phyloP scores from a whole-genome alignment of 2,329 filamentous ascomycete species.

The Westerdykella aurantiaca region DNA sequence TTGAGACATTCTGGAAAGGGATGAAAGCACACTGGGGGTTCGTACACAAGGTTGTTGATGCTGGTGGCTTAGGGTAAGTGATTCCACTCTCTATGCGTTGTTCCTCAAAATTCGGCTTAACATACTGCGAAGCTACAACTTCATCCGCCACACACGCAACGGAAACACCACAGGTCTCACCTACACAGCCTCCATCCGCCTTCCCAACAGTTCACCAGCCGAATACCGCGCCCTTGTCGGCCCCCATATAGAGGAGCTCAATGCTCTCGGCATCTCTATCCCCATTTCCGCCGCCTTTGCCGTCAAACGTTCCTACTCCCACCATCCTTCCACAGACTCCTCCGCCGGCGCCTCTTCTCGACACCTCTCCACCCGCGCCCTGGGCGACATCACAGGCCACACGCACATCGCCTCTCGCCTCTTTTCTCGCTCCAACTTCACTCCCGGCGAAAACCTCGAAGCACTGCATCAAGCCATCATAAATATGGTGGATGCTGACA shows the following conservation, averaged over 20 bases:
- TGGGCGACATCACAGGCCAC: conserved; percentile 17
- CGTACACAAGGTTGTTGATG: conserved; percentile 13
- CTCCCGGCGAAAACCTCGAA: conserved; percentile 3
- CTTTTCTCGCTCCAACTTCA: conserved; percentile 19
- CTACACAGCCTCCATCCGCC: conserved; percentile 17
- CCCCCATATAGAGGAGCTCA: conserved; percentile 16
- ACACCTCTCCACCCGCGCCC: conserved; percentile 1
- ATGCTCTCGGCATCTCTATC: conserved; percentile 13
- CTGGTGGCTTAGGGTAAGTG: conserved; percentile 15
- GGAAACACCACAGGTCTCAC: conserved; percentile 11
- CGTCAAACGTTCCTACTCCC: background rate
- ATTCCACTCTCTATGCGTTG: background rate
- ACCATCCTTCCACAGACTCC: conserved; percentile 2
- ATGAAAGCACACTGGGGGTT: conserved; percentile 17
- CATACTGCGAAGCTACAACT: conserved; percentile 14
- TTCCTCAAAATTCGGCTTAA: background rate
- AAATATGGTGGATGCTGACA: conserved; percentile 9
- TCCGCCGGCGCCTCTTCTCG: background rate
- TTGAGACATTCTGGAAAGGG: conserved; percentile 23
- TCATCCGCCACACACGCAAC: conserved; percentile 16
- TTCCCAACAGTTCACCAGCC: conserved; percentile 10
- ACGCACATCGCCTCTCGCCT: conserved; percentile 23
- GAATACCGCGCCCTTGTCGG: conserved; percentile 13
- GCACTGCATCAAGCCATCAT: conserved; percentile 9
- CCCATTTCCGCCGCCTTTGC: conserved; percentile 6